These are phyloP conservation scores for Suillus alpinus DNA, from an alignment of 768 basidiomycete genomes.

Conservation along the genomic window DNA sequence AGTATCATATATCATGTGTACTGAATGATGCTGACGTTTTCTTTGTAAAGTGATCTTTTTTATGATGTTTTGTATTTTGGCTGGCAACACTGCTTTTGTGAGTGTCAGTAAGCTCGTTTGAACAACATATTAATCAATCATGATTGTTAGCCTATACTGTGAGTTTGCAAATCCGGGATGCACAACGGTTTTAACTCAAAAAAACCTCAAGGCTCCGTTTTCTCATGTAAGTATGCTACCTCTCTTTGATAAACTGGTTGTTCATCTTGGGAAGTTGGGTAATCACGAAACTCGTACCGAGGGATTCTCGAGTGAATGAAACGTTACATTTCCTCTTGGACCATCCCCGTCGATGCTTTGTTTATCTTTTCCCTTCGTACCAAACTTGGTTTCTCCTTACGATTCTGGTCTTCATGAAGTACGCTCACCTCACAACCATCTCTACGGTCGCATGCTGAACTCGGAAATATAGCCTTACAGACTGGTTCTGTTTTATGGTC, in stretches of 20 bases:
- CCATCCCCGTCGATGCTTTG: constrained; percentile 89
- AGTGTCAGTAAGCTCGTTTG: constrained; percentile 35
- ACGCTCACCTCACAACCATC: constrained; percentile 21
- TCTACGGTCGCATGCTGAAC: not conserved
- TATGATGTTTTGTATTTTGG: constrained; percentile 74
- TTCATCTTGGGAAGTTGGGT: constrained; percentile 57
- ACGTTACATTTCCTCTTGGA: constrained; percentile 90
- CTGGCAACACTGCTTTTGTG: constrained; percentile 93
- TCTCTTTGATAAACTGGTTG: constrained; percentile 4
- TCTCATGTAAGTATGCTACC: constrained; percentile 58
- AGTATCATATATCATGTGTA: not conserved
- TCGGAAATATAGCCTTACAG: constrained; percentile 51
- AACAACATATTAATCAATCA: not conserved
- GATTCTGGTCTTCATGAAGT: constrained; percentile 71
- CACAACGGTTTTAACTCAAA: not conserved
- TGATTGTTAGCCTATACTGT: constrained; percentile 75
- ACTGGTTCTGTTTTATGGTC: constrained; percentile 89
- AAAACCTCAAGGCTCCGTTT: constrained; percentile 62
- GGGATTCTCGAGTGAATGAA: constrained; percentile 61
- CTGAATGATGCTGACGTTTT: not conserved
- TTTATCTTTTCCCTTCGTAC: constrained; percentile 88
- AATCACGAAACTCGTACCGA: constrained; percentile 58
- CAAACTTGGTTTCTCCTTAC: constrained; percentile 90
- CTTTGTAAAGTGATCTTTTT: constrained; percentile 50
- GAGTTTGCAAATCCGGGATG: constrained; percentile 31